Evolutionary conservation across 139 green algal genomes (phyloP), one percentile per base, ranked within the genome.

Genomic region (Chlamydomonas asymmetrica): DNA sequence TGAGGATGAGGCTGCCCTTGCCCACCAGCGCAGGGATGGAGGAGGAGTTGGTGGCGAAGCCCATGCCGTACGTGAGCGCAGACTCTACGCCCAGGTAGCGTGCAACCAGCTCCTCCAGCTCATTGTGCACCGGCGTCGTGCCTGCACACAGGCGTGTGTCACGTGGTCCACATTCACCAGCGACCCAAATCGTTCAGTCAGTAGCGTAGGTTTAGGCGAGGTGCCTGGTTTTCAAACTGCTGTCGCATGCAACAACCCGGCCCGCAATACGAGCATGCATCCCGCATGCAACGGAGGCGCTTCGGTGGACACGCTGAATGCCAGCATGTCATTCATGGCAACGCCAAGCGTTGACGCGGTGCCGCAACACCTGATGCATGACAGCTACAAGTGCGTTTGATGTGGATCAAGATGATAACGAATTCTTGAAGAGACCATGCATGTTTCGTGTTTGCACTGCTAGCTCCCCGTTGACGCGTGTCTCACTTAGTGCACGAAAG

Each of bases 1-100:
- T 95, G 18, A 99, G 75, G 35, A 99, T 82, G 35, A 99, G 84
- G 78, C 84, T 85, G 67, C 96, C 96, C 65, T 90, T 90, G 63
- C 85, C 82, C 10, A 90, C 72, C 38, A 99, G 80, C 37, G 88
- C 84, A 4, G 97, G 97, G 49, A 99, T 93, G 76, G 91, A 91
- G 25, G 90, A 85, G 20, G 87, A 93, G 85, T 99, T 99, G 63
- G 96, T 99, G 35, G 94, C 95, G 84, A 98, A 99, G 66, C 97
- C 97, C 97, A 99, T 99, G 77, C 96, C 96, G 73, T 93, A 97
- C 0, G 94, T 95, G 40, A 99, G 82, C 7, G 94, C 91, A 4
- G 74, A 88, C 73, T 97, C 88, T 76, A 95, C 94, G 35, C 95
- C 93, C 60, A 99, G 45, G 72, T 94, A 99, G 1, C 87, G 73